A percentile compares a stretch with the other conserved stretches of the same genome.
phyloP scores from a whole-genome alignment of 2,329 filamentous ascomycete species.

The Thielaviopsis euricoi region DNA sequence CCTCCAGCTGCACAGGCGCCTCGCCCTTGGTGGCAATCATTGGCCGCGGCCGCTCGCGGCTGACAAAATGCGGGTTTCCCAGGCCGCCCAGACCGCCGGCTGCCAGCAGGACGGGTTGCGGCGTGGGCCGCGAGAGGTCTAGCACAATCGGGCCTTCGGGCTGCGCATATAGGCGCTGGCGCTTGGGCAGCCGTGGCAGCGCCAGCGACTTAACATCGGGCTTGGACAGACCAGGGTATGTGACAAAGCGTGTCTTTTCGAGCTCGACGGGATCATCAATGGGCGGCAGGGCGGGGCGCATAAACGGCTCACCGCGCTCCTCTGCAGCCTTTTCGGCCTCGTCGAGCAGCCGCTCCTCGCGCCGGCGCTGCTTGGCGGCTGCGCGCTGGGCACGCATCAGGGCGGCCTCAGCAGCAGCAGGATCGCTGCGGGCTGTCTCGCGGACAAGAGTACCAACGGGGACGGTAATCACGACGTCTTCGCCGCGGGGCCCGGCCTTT shows the following conservation, averaged over 20 bases:
- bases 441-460: constrained; percentile 83
- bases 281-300: constrained; percentile 5
- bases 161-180: constrained; percentile 44
- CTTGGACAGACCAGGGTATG: constrained; percentile 63
- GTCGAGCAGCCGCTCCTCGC: constrained; percentile 20
- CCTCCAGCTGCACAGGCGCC: constrained; percentile 54
- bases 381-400: constrained; percentile 19
- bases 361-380: constrained; percentile 19
- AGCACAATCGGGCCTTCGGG: constrained; percentile 56
- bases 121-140: constrained; percentile 61
- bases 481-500: constrained; percentile 60
- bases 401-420: constrained; percentile 47
- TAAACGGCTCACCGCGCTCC: constrained; percentile 12
- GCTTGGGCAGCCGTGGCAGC: constrained; percentile 34
- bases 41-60: constrained; percentile 55
- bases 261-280: constrained; percentile 23
- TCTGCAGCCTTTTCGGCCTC: constrained; percentile 14
- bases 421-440: constrained; percentile 66
- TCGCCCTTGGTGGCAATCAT: constrained; percentile 84
- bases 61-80: constrained; percentile 85
- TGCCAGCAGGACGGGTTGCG: constrained; percentile 68
- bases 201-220: constrained; percentile 44
- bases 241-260: constrained; percentile 58
- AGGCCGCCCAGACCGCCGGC: constrained; percentile 78
- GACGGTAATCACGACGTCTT: constrained; percentile 77